phyloP scores from a whole-genome alignment of 495 filamentous ascomycete genomes.

The Aspergillus egyptiacus region DNA sequence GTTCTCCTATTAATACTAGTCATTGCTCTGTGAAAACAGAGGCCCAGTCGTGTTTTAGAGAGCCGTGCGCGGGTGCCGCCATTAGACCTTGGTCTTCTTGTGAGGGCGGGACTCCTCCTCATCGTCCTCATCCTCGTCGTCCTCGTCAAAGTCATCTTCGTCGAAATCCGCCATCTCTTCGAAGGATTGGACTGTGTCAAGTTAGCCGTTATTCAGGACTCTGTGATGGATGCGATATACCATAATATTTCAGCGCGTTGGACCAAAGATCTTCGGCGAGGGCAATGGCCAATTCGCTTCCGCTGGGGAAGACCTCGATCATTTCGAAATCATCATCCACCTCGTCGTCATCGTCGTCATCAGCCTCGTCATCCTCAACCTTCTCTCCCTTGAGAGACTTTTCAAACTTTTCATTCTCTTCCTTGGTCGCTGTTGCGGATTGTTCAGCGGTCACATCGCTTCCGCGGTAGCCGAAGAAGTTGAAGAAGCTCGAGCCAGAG shows the following conservation, averaged over 20 bases:
- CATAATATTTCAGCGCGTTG: conserved; percentile 81
- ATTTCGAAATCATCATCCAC: conserved; percentile 50
- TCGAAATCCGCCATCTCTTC: conserved; percentile 30
- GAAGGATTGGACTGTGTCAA: conserved; percentile 25
- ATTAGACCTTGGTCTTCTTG: conserved; percentile 42
- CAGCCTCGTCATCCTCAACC: conserved; percentile 37
- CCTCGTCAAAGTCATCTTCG: conserved; percentile 28
- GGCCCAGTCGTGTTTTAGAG: not conserved
- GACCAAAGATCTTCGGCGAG: conserved; percentile 85
- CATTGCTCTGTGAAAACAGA: conserved; percentile 45
- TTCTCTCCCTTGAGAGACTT: conserved; percentile 51
- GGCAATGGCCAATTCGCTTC: conserved; percentile 71
- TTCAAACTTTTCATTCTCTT: conserved; percentile 52
- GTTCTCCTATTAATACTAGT: conserved; percentile 75
- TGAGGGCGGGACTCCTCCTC: conserved; percentile 31
- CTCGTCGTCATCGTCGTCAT: conserved; percentile 44
- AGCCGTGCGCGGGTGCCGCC: conserved; percentile 5
- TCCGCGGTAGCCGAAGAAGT: conserved; percentile 75
- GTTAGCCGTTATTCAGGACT: not conserved
- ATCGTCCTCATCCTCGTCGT: conserved; percentile 25
- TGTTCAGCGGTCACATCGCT: conserved; percentile 62
- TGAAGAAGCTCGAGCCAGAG: conserved; percentile 71
- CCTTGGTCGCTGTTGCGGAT: conserved; percentile 50
- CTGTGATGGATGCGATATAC: conserved; percentile 43
- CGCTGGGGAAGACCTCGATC: conserved; percentile 73